Base-by-base conservation (phyloP, 2,329 filamentous ascomycete genomes). In the Fusarium concolor region DNA sequence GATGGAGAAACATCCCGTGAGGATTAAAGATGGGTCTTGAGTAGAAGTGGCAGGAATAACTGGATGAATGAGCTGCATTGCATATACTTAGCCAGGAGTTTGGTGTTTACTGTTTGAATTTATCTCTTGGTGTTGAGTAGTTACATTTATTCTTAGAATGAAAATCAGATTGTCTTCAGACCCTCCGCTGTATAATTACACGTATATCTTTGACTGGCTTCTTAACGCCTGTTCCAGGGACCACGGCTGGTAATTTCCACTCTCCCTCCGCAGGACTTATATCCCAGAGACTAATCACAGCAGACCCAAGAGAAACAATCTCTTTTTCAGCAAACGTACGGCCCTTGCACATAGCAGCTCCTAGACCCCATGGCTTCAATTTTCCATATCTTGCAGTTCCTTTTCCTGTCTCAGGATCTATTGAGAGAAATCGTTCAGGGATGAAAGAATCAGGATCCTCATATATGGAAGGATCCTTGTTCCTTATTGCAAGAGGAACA, bases 291-390 rank as follows among this genome's bases (percentile, higher is more conserved):
- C 56, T 69, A 8, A 62, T 6, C 10, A 71, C 42, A 41, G 67
- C 56, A 10, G 67, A 67, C 2, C 53, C 54, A 7, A 68, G 35
- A 12, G 52, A 41, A 17, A 73, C 47, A 6, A 74, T 64, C 28
- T 73, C 68, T 20, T 71, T 74, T 8, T 73, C 72, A 2, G 72
- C 72, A 53, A 74, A 74, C 1, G 70, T 70, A 10, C 72, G 60
- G 2, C 72, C 72, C 50, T 73, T 74, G 24, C 70, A 74, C 49
- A 74, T 70, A 2, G 47, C 64, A 38, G 62, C 28, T 4, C 72
- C 72, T 4, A 58, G 18, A 8, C 72, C 72, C 72, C 67, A 74
- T 0, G 72, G 72, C 24, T 62, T 71, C 9, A 74, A 38, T 17
- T 56, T 62, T 24, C 72, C 68, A 17, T 74, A 74, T 24, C 56